A percentile compares a stretch with the other conserved stretches of the same genome.
Conservation (phyloP, 441 rosid genomes). For the Cnidoscolus chayamansa region DNA sequence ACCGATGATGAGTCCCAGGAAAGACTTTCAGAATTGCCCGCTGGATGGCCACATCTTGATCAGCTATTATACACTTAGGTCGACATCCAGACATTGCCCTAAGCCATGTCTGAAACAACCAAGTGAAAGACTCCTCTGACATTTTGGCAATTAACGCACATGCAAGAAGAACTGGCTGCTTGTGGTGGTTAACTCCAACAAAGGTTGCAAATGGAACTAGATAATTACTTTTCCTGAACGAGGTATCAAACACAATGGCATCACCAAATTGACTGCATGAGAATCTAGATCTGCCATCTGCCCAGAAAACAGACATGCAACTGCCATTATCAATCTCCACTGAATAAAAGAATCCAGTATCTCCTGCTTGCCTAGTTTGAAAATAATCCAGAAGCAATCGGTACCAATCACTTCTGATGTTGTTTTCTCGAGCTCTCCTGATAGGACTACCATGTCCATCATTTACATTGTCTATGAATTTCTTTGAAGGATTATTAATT, state of each 20-base stretch:
- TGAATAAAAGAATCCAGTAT: conserved; percentile 67
- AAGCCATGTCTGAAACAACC: conserved; percentile 85
- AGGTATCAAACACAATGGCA: conserved; percentile 65
- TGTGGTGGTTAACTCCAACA: conserved; percentile 80
- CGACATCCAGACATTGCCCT: conserved; percentile 64
- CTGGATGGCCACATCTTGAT: conserved; percentile 70
- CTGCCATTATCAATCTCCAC: conserved; percentile 55
- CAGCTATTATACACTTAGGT: conserved; percentile 72
- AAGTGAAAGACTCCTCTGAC: conserved; percentile 60
- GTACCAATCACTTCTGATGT: conserved; percentile 76
- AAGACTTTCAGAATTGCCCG: conserved; percentile 63
- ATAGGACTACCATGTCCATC: conserved; percentile 31
- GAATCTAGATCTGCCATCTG: conserved; percentile 76
- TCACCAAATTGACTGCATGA: conserved; percentile 85
- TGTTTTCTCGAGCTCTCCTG: conserved; percentile 39
- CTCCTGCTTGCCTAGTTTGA: conserved; percentile 70
- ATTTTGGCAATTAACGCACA: conserved; percentile 68
- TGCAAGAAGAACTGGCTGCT: conserved; percentile 78
- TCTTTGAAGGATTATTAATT: conserved; percentile 43
- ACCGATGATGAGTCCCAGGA: conserved; percentile 69
- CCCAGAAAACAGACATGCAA: conserved; percentile 75
- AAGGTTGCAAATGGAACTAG: conserved; percentile 75
- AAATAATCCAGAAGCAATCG: conserved; percentile 59
- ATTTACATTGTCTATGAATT: conserved; percentile 41
- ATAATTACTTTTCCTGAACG: conserved; percentile 55